Percentiles rank a stretch among this genome's conserved stretches.
Conservation (phyloP, 1,284 basidiomycete species). For the Trichosporon sp. region DNA sequence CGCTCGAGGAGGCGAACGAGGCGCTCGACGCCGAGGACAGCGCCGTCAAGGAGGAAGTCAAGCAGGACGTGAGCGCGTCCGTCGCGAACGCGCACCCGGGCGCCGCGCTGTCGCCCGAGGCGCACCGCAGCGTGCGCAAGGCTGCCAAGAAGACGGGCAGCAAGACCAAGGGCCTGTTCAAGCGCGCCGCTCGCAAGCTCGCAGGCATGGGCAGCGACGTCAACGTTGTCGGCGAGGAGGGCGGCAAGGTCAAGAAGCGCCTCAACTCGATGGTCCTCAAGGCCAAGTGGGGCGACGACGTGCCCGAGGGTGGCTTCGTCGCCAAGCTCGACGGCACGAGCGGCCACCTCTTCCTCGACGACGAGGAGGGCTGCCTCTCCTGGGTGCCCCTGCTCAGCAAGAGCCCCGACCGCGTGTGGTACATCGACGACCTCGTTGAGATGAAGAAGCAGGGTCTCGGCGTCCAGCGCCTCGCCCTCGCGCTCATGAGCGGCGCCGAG, state of each 20-base stretch:
- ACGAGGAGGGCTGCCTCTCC: not conserved
- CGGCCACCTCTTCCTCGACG: constrained; percentile 13
- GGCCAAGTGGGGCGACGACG: constrained; percentile 13
- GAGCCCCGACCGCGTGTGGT: constrained; percentile 7
- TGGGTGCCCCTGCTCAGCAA: constrained; percentile 2
- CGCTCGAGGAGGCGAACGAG: constrained; percentile 34
- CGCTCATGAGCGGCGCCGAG: constrained; percentile 48
- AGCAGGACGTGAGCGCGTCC: constrained; percentile 32
- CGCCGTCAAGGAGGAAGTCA: constrained; percentile 20
- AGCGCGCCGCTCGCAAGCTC: constrained; percentile 1
- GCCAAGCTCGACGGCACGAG: constrained; percentile 1
- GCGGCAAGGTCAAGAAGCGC: not conserved
- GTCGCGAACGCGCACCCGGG: constrained; percentile 25
- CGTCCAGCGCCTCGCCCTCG: constrained; percentile 48
- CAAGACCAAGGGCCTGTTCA: constrained; percentile 32
- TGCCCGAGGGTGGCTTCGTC: constrained; percentile 8
- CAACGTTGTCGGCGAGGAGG: constrained; percentile 7
- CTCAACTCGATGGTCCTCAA: not conserved
- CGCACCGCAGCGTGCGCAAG: constrained; percentile 10
- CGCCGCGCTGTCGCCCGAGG: no score
- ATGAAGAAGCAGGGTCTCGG: constrained; percentile 31
- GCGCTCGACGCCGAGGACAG: constrained; percentile 37
- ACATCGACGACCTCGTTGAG: constrained; percentile 14
- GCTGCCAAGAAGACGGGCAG: constrained; percentile 28
- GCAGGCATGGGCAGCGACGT: constrained; percentile 12